A percentile compares a stretch with the other conserved stretches of the same genome.
Conservation (phyloP, 768 basidiomycete species). For the Mycena rebaudengoi region DNA sequence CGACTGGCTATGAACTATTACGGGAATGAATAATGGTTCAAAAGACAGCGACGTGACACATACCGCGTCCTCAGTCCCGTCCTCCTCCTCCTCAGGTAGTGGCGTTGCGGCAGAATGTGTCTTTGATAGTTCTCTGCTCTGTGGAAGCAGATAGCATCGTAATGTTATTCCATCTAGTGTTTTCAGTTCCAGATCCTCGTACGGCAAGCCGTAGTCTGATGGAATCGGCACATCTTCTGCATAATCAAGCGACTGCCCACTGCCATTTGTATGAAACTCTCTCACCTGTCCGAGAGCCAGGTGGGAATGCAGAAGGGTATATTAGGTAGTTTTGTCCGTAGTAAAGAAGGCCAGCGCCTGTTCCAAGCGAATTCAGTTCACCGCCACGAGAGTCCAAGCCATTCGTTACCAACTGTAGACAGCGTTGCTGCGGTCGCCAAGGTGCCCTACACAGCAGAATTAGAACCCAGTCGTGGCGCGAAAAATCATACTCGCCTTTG, state of each 20-base stretch:
- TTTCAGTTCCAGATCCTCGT: conserved; percentile 75
- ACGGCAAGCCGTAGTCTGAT: conserved; percentile 72
- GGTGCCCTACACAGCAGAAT: conserved; percentile 49
- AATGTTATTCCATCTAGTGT: conserved; percentile 79
- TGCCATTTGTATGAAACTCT: neutral
- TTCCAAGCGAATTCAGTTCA: conserved; percentile 8
- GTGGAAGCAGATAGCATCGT: conserved; percentile 80
- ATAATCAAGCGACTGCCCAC: conserved; percentile 20
- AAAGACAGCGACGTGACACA: conserved; percentile 16
- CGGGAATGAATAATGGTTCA: neutral
- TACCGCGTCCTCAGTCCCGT: conserved; percentile 68
- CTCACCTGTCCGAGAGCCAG: conserved; percentile 80
- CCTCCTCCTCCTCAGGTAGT: conserved; percentile 45
- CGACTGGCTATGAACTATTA: conserved; percentile 56
- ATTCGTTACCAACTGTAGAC: conserved; percentile 60
- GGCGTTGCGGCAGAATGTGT: conserved; percentile 40
- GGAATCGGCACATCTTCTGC: conserved; percentile 75
- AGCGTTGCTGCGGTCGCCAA: conserved; percentile 65
- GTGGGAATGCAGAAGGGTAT: conserved; percentile 84
- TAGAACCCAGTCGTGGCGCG: neutral
- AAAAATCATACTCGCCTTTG: conserved; percentile 45
- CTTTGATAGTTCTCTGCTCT: conserved; percentile 57
- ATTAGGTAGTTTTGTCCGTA: conserved; percentile 90
- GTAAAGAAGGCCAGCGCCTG: conserved; percentile 80
- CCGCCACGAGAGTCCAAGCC: neutral